Evolutionary conservation across 2,329 filamentous ascomycete genomes (phyloP).

Genomic region (Metarhizium humberi): DNA sequence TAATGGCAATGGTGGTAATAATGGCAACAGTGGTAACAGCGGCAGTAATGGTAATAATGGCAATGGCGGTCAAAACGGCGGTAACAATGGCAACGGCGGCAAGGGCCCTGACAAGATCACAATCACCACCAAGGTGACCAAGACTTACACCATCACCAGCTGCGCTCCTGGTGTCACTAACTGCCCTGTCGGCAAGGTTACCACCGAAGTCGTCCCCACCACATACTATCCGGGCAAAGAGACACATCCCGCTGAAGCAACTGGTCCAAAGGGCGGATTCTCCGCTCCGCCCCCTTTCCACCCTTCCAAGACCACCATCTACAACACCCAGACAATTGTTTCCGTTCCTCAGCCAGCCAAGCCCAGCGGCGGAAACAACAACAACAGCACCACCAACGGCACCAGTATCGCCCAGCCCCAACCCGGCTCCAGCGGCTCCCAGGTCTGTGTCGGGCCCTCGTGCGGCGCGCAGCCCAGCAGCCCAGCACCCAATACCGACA

Average conservation of each 20-base stretch:
- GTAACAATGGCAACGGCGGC: too few species aligned
- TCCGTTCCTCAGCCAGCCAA: not conserved
- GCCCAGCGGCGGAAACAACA: not conserved
- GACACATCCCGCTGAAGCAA: too few species aligned
- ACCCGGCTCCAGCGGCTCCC: not conserved
- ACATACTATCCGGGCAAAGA: too few species aligned
- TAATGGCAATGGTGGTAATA: too few species aligned
- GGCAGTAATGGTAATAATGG: too few species aligned
- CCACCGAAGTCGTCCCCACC: not conserved
- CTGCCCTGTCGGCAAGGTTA: too few species aligned
- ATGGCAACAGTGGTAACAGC: too few species aligned
- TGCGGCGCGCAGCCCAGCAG: not conserved
- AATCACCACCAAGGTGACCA: not conserved
- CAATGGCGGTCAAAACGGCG: too few species aligned
- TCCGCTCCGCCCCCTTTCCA: not conserved
- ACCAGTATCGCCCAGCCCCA: slow-evolving; percentile 1
- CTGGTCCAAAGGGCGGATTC: not conserved
- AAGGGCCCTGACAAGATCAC: too few species aligned
- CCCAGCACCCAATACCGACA: not conserved
- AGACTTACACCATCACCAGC: too few species aligned
- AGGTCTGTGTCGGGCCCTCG: not conserved
- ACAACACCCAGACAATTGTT: not conserved
- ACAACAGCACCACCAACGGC: slow-evolving; percentile 1
- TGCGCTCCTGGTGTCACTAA: too few species aligned
- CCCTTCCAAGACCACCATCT: not conserved